These are phyloP conservation scores for Skeletonema marinoi DNA, from an alignment of 108 stramenopile genomes.

Conservation along the genomic window DNA sequence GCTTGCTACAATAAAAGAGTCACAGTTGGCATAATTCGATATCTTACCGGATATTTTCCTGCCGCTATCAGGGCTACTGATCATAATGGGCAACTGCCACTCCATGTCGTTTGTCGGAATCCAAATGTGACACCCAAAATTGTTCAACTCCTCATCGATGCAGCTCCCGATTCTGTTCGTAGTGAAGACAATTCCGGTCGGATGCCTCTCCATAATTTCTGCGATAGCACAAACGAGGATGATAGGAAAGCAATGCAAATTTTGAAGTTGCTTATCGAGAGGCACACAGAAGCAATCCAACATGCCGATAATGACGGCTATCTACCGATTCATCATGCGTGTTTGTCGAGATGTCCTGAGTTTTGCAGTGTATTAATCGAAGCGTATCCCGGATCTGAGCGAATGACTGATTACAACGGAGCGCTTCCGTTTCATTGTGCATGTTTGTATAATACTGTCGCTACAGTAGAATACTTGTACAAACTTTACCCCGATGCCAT, in stretches of 20 bases:
- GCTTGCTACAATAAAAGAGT: slow-evolving; percentile 6
- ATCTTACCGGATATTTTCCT: slow-evolving; percentile 3
- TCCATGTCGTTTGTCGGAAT: neutral
- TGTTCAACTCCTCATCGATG: neutral
- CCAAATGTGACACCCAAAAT: neutral
- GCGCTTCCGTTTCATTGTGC: too few species aligned
- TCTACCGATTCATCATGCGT: slow-evolving; percentile 7
- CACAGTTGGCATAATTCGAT: slow-evolving; percentile 1
- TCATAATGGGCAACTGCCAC: neutral
- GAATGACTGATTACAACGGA: neutral
- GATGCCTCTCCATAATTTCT: slow-evolving; percentile 12
- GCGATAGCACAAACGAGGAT: neutral
- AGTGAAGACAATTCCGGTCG: too few species aligned
- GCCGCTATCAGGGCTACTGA: neutral
- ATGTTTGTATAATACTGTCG: neutral
- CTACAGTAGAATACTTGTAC: too few species aligned
- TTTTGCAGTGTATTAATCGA: neutral
- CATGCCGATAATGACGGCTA: neutral
- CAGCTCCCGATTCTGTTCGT: neutral
- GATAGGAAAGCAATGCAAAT: neutral
- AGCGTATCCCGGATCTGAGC: slow-evolving; percentile 5
- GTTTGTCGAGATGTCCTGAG: neutral
- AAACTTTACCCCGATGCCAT: too few species aligned
- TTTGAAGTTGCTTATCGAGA: slow-evolving; percentile 1
- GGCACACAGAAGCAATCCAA: neutral